Evolutionary conservation across 2,329 filamentous ascomycete genomes (phyloP).

Genomic region (Ampelomyces quisqualis): DNA sequence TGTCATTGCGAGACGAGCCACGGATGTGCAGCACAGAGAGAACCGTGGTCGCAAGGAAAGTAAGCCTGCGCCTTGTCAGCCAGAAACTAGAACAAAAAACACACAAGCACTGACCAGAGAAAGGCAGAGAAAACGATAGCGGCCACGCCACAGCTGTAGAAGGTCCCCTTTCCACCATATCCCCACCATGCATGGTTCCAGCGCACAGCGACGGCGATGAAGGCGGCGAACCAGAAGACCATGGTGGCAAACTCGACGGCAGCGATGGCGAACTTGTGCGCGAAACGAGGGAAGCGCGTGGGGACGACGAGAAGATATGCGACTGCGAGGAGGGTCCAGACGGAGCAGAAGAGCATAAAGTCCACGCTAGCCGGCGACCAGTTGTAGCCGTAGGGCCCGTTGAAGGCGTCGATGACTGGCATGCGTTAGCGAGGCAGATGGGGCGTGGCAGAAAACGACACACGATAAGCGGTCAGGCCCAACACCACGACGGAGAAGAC

Average conservation of each 20-base stretch:
- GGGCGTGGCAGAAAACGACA: constrained; percentile 25
- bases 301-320: constrained; percentile 72
- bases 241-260: constrained; percentile 71
- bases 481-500: constrained; percentile 74
- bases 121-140: constrained; percentile 69
- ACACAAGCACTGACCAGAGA: constrained; percentile 52
- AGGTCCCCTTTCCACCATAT: constrained; percentile 46
- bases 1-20: constrained; percentile 40
- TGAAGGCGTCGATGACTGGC: constrained; percentile 53
- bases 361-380: constrained; percentile 60
- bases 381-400: constrained; percentile 49
- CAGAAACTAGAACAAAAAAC: not conserved
- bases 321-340: constrained; percentile 72
- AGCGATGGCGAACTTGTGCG: constrained; percentile 69
- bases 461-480: constrained; percentile 74
- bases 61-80: constrained; percentile 45
- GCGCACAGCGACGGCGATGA: constrained; percentile 71
- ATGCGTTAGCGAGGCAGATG: constrained; percentile 3
- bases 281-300: constrained; percentile 57
- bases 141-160: constrained; percentile 63
- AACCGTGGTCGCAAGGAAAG: constrained; percentile 54
- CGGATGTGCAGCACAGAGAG: constrained; percentile 53
- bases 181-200: constrained; percentile 57
- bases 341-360: constrained; percentile 77
- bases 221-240: constrained; percentile 89